Base-by-base conservation (phyloP, 192 early-diverging fungal genomes). In the Phlyctochytrium bullatum region DNA sequence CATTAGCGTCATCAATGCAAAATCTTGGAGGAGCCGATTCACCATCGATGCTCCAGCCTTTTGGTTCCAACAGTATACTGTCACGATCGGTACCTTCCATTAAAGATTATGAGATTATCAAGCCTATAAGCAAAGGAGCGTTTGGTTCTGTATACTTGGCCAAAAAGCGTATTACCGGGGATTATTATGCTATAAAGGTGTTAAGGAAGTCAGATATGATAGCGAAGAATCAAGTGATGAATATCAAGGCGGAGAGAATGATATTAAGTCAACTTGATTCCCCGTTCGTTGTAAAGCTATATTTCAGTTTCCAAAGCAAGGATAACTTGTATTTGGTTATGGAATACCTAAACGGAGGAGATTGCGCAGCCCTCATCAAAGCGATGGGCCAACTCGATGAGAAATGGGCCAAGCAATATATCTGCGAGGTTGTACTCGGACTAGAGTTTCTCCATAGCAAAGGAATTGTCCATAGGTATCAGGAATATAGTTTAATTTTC, bases 71-170 rank as follows among this genome's bases (percentile, higher is more conserved):
- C 28, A 6, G 27, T 29, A 16, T 30, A 23, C 69, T 65, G 0
- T 63, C 63, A 2, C 85, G 86, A 3, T 84, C 82, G 2, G 71
- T 82, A 17, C 90, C 91, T 0, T 88, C 83, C 40, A 93, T 93
- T 70, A 92, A 93, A 69, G 92, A 94, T 73, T 94, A 86, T 73
- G 90, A 93, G 54, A 90, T 94, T 57, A 90, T 94, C 71, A 94
- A 94, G 72, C 90, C 92, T 0, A 94, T 94, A 40, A 90, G 88
- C 54, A 93, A 93, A 77, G 92, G 92, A 10, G 92, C 92, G 0
- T 94, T 91, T 81, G 92, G 92, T 25, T 89, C 89, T 0, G 92
- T 94, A 0, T 94, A 87, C 60, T 74, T 94, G 20, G 90, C 92
- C 0, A 93, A 93, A 67, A 93, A 93, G 67, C 79, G 87, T 24